A percentile compares a stretch with the other conserved stretches of the same genome.
Evolutionary conservation across 1,284 basidiomycete species (phyloP).

Genomic region (Malassezia yamatoensis): DNA sequence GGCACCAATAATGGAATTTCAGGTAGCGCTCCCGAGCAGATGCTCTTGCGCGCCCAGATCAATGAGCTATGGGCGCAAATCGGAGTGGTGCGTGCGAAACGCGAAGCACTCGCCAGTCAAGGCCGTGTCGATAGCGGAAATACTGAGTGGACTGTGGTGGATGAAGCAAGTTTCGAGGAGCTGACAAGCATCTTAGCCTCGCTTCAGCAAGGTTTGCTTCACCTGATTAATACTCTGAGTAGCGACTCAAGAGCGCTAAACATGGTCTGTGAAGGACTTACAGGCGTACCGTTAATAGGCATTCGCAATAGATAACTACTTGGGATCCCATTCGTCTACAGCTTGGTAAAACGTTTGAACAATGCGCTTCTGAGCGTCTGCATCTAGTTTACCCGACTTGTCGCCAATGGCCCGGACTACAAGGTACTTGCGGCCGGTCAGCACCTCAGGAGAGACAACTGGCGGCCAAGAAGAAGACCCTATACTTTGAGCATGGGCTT

Average conservation of each 20-base stretch:
- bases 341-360: constrained; percentile 73
- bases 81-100: constrained; percentile 34
- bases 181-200: constrained; percentile 27
- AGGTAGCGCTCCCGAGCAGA: constrained; percentile 1
- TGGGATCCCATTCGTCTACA: constrained; percentile 60
- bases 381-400: constrained; percentile 56
- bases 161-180: constrained; percentile 33
- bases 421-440: constrained; percentile 76
- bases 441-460: constrained; percentile 57
- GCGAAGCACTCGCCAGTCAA: constrained; percentile 26
- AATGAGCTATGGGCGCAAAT: constrained; percentile 46
- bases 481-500: constrained; percentile 30
- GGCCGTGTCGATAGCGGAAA: constrained; percentile 20
- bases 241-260: constrained; percentile 35
- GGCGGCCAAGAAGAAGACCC: constrained; percentile 49
- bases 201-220: constrained; percentile 41
- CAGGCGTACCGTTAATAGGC: constrained; percentile 35
- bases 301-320: constrained; percentile 19
- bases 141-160: constrained; percentile 45
- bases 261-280: constrained; percentile 29
- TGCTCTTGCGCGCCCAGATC: constrained; percentile 30
- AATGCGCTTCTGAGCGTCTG: constrained; percentile 66
- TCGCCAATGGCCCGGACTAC: constrained; percentile 54
- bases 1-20: constrained; percentile 3
- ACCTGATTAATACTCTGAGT: constrained; percentile 35